These are phyloP conservation scores for Clausena lansium DNA, from an alignment of 345 rosid species.

Conservation along the genomic window DNA sequence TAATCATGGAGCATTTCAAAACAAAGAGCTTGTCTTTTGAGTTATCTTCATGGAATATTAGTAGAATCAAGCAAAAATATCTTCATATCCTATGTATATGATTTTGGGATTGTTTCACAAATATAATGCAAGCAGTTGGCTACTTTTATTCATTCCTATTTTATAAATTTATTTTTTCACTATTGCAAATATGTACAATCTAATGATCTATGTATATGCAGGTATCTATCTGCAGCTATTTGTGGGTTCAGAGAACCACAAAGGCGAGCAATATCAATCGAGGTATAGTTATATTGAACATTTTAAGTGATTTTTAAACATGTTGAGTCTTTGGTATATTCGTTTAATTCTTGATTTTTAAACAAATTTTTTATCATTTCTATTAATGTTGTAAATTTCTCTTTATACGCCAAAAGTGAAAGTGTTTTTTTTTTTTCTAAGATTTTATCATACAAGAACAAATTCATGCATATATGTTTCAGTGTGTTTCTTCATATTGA, in stretches of 20 bases:
- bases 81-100: neutral
- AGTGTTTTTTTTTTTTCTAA: too few relatives aligned
- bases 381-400: too few relatives aligned
- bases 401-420: too few relatives aligned
- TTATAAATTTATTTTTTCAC: neutral
- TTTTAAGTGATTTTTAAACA: neutral
- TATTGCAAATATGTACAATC: neutral
- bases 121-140: neutral
- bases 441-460: too few relatives aligned
- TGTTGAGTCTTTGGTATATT: neutral
- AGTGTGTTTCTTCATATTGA: neutral
- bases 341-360: neutral
- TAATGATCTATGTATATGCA: constrained; percentile 18
- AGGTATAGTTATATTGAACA: constrained; percentile 34
- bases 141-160: neutral
- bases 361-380: neutral
- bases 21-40: neutral
- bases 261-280: constrained; percentile 60
- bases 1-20: neutral
- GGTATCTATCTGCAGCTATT: constrained; percentile 52
- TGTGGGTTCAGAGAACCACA: constrained; percentile 50
- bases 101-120: neutral
- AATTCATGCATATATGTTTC: neutral
- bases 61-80: neutral
- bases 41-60: neutral